Base-by-base conservation (phyloP, 2,329 filamentous ascomycete species). In the Dothistroma pini region DNA sequence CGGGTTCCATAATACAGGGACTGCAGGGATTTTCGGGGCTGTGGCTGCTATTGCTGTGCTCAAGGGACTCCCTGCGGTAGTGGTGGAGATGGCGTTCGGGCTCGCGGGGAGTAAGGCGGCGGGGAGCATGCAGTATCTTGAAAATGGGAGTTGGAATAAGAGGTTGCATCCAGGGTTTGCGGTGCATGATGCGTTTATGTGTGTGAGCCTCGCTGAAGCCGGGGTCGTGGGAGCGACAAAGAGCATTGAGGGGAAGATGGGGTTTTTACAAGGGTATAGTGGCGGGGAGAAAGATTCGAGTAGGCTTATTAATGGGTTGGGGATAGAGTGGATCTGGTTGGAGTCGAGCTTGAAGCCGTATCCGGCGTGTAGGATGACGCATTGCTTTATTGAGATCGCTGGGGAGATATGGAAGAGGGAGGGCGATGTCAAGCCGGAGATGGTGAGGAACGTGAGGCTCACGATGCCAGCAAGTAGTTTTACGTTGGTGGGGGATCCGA, bases 121-220 rank as follows among this genome's bases (percentile, higher is more conserved):
- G 2, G 75, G 75, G 1, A 72, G 70, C 4, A 75, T 76, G 73
- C 75, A 77, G 55, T 77, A 75, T 59, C 70, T 77, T 21, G 74
- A 73, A 31, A 77, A 77, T 58, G 75, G 75, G 11, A 69, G 64
- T 22, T 75, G 73, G 70, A 76, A 77, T 63, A 77, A 77, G 61
- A 68, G 75, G 8, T 69, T 77, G 2, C 74, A 76, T 63, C 74
- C 75, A 11, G 75, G 75, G 0, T 77, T 77, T 64, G 74, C 75
- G 4, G 74, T 72, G 11, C 74, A 76, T 54, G 75, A 77, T 64
- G 75, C 75, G 2, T 76, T 75, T 56, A 51, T 75, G 55, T 75
- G 71, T 60, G 71, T 75, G 8, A 63, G 63, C 14, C 65, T 76
- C 12, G 75, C 74, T 3, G 72, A 75, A 60, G 69, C 72, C 7